Evolutionary conservation across 371 early-diverging fungal genomes (phyloP), one percentile per base, ranked within the genome.

Genomic region (Mortierella sp.): DNA sequence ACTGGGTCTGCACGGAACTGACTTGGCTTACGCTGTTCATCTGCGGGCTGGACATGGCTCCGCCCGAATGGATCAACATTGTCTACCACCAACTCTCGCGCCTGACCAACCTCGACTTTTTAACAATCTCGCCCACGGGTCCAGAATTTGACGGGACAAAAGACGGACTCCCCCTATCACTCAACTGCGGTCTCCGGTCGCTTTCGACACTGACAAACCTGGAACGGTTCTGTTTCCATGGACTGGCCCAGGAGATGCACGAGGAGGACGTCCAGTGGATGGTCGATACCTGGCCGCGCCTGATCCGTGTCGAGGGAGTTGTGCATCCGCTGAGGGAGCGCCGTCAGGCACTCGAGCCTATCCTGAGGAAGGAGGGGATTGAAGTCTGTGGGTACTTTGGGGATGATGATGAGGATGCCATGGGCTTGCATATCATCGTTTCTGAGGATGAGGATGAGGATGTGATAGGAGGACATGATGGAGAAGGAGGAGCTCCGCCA

Each of bases 1-100:
- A 63, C 64, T 74, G 74, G 74, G 52, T 63, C 26, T 74, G 74
- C 50, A 45, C 29, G 9, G 40, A 74, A 10, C 47, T 74, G n/a
- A 50, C 43, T 16, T 52, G 26, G 16, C 26, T 74, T 26, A 50
- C 63, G 4, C 19, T 74, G 1, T 74, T 41, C 24, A 43, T 76
- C 41, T 76, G 71, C 58, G 76, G 76, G 1, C 40, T 76, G 40
- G 71, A 70, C 19, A 53, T 43, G 19, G 63, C 52, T 8, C 76
- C 76, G 11, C 26, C 39, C 4, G 44, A 43, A 22, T 70, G 71
- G 65, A 66, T 70, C 8, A 26, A 16, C 4, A 34, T 39, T 8
- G 71, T 70, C 39, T 40, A 70, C 0, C 19, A 24, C 26, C 76
- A 76, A 47, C 76, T 76, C 40, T n/a, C 76, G 5, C 50, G 48